phyloP scores from a whole-genome alignment of 345 rosid genomes.

The Brassica carinata region DNA sequence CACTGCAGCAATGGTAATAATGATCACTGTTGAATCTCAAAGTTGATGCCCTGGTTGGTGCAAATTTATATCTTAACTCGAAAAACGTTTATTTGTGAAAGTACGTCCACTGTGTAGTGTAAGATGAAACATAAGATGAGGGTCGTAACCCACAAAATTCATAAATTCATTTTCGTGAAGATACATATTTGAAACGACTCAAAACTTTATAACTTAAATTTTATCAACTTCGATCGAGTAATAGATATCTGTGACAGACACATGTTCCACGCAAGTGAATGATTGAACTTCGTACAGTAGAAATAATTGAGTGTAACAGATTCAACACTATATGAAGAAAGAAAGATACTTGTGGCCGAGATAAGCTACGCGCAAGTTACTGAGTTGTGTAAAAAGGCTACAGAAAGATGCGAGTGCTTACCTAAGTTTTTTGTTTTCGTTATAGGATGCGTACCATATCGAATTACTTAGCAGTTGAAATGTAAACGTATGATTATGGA shows the following conservation, averaged over 20 bases:
- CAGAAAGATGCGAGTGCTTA: not conserved
- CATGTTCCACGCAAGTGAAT: not conserved
- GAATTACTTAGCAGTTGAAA: not conserved
- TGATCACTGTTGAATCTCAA: not conserved
- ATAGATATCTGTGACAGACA: not conserved
- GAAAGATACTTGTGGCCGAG: not conserved
- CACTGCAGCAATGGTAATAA: not conserved
- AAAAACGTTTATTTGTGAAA: not conserved
- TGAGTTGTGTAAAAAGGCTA: not conserved
- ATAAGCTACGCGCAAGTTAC: conserved; percentile 1
- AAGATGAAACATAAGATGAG: not conserved
- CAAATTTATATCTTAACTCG: not conserved
- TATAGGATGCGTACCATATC: not conserved
- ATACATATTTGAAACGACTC: not conserved
- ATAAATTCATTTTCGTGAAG: not conserved
- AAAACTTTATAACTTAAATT: not conserved
- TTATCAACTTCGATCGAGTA: not conserved
- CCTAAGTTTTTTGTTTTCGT: not conserved
- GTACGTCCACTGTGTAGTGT: not conserved
- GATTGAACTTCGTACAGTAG: not conserved
- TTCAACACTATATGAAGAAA: not conserved
- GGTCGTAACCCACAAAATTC: not conserved
- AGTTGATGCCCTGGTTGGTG: not conserved
- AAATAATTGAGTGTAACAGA: not conserved
- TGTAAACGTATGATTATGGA: conserved; percentile 4